A percentile compares a stretch with the other conserved stretches of the same genome.
Conservation (phyloP, 83 land plant genomes). For the Picea mariana region DNA sequence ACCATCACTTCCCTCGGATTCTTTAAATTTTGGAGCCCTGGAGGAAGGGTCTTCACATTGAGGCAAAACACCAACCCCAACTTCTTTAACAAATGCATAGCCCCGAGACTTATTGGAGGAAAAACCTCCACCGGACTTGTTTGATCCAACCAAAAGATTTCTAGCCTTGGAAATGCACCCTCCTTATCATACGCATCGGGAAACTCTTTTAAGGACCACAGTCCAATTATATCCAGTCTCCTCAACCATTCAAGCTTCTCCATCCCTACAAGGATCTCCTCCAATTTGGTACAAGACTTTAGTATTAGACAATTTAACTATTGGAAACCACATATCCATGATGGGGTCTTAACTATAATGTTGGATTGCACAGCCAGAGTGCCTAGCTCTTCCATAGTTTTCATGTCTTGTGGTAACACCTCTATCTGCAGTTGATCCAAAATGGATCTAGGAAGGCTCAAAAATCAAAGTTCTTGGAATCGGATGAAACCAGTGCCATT, state of each 20-base stretch:
- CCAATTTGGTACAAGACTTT: too few species aligned
- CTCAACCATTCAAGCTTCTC: not conserved
- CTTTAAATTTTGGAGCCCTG: not conserved
- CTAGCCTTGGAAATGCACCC: not conserved
- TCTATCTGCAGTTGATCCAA: too few species aligned
- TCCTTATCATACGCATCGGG: not conserved
- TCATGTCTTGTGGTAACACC: too few species aligned
- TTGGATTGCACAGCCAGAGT: not conserved
- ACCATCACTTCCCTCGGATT: not conserved
- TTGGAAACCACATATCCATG: not conserved
- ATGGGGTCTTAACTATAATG: not conserved
- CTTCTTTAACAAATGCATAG: not conserved
- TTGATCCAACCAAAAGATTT: not conserved
- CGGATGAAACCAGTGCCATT: too few species aligned
- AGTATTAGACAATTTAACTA: not conserved
- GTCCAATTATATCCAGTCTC: not conserved
- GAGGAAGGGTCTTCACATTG: not conserved
- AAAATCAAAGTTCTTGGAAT: too few species aligned
- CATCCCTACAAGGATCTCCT: not conserved
- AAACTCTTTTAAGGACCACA: not conserved
- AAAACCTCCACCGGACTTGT: not conserved
- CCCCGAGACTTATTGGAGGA: not conserved
- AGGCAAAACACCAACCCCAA: not conserved
- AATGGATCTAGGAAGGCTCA: too few species aligned
- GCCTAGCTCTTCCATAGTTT: too few species aligned